Evolutionary conservation across 805 yeast genomes (phyloP).

Genomic region (Spathaspora hagerdaliae): DNA sequence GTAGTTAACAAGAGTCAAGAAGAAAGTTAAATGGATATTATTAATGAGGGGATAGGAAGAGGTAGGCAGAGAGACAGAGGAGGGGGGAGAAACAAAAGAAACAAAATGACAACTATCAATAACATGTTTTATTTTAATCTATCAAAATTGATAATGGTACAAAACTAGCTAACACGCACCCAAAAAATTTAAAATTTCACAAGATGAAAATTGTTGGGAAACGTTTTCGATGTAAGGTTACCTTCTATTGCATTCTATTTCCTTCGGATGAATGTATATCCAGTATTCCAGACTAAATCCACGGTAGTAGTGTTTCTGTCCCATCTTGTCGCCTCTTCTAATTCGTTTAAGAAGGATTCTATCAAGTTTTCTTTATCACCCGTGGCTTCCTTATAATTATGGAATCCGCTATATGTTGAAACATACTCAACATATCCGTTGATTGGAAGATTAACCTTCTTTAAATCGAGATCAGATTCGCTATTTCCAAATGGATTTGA

Average conservation of each 20-base stretch:
- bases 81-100: no score
- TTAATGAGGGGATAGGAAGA: no score
- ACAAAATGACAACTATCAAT: no score
- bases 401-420: constrained; percentile 70
- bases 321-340: constrained; percentile 47
- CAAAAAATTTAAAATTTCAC: no score
- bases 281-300: constrained; percentile 47
- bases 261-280: constrained; percentile 45
- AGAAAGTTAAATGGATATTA: no score
- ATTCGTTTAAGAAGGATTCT: constrained; percentile 28
- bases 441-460: constrained; percentile 40
- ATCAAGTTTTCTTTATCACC: constrained; percentile 30
- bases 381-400: constrained; percentile 45
- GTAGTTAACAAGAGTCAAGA: no score
- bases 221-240: background rate
- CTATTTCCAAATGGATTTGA: constrained; percentile 11
- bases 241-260: constrained; percentile 4
- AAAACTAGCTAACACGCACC: no score
- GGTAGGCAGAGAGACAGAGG: no score
- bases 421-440: constrained; percentile 49
- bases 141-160: no score
- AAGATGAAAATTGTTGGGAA: no score
- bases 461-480: constrained; percentile 21
- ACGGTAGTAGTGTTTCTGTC: constrained; percentile 34
- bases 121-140: no score